Evolutionary conservation across 1,139 yeast genomes (phyloP), one percentile per base, ranked within the genome.

Genomic region (Candida frijolesensis): DNA sequence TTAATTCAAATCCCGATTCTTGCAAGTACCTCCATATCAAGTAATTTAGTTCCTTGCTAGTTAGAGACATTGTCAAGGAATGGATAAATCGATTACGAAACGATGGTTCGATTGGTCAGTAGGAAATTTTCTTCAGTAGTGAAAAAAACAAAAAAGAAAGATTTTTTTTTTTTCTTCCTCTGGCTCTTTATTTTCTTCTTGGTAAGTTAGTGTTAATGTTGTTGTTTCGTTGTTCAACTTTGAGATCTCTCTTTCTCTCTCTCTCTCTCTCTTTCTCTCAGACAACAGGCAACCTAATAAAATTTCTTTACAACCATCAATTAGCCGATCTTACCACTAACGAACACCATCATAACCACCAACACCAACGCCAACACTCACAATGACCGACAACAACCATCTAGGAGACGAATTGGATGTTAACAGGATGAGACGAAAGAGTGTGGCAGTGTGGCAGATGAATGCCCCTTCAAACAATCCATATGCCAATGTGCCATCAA

Each of bases 21-120:
- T 90, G 96, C 42, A 92, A 77, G 64, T 94, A 94, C 58, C 98
- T 74, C 97, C 97, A 94, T 54, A 94, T 82, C 62, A 94, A 78
- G 66, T 94, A 92, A 74, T 94, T 94, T 52, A 94, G 79, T 70
- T 92, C 96, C 52, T 81, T 84, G 55, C 96, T 87, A 6, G 96
- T 82, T 49, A 94, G 74, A 34, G 96, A 86, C 97, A 90, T 90
- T 38, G 8, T 37, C 10, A 4, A 44, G 46, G 53, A 35, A 50
- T 50, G 18, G 57, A 54, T 30, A 49, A 19, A 38, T 22, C 7
- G 42, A 19, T 16, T 14, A 40, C 22, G 16, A 27, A 40, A 40
- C 14, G 34, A 16, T 25, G 18, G 33, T 46, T 33, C n/a, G 32
- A 27, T 44, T 45, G 29, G 29, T 25, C 10, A 25, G 29, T 25